phyloP scores from a whole-genome alignment of 2,329 filamentous ascomycete genomes.

The Helminthosporium solani region DNA sequence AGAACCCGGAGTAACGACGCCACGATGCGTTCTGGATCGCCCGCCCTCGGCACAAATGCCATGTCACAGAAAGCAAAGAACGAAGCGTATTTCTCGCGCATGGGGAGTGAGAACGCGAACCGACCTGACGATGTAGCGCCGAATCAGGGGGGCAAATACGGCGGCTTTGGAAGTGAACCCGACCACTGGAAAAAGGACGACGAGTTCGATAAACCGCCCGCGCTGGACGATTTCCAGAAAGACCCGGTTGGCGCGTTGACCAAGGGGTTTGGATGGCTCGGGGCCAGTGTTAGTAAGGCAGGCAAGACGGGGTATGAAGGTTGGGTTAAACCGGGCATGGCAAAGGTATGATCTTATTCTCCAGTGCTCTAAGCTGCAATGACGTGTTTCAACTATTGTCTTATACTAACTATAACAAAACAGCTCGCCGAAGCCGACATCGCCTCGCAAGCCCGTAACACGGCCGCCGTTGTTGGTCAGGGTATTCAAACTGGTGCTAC shows the following conservation, averaged over 20 bases:
- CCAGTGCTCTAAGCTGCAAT: too few relatives aligned
- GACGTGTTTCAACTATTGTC: too few relatives aligned
- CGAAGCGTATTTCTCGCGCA: slow-evolving; percentile 84
- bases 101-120: slow-evolving; percentile 79
- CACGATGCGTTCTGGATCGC: slow-evolving; percentile 38
- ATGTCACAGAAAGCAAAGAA: slow-evolving; percentile 61
- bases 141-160: slow-evolving; percentile 88
- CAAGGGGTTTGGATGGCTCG: slow-evolving; percentile 94
- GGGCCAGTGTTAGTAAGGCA: slow-evolving; percentile 81
- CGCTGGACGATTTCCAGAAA: slow-evolving; percentile 84
- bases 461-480: slow-evolving; percentile 56
- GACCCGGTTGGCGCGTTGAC: slow-evolving; percentile 86
- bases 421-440: slow-evolving; percentile 71
- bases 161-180: slow-evolving; percentile 81
- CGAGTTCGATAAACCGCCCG: slow-evolving; percentile 56
- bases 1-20: slow-evolving; percentile 37
- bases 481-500: slow-evolving; percentile 67
- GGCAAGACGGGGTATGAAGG: slow-evolving; percentile 89
- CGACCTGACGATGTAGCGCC: slow-evolving; percentile 75
- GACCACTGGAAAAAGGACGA: slow-evolving; percentile 50
- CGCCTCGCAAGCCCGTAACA: slow-evolving; percentile 60
- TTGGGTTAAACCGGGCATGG: slow-evolving; percentile 89
- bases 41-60: slow-evolving; percentile 41
- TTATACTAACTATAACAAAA: slow-evolving; percentile 25
- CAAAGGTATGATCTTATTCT: slow-evolving; percentile 61